Evolutionary conservation across 2,329 filamentous ascomycete species (phyloP), one percentile per base, ranked within the genome.

Genomic region (Trichoderma cornu-damae): DNA sequence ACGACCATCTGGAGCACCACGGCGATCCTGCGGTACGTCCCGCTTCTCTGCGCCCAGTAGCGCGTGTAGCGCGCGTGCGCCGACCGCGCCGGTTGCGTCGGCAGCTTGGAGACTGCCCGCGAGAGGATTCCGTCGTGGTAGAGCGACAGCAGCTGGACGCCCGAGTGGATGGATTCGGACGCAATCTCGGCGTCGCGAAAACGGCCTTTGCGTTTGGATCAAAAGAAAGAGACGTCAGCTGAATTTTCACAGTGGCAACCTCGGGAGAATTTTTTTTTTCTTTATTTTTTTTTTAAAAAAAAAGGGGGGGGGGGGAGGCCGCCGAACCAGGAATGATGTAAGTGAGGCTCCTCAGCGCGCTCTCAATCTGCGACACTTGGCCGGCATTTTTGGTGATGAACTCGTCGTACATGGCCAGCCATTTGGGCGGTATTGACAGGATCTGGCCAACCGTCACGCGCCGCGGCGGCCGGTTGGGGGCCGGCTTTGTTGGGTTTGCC

Each of bases 311-410:
- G n/a, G 11, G 9, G 35, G 22, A n/a, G 9, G 35, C n/a, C 8
- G 53, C 69, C 57, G n/a, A 70, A 85, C 88, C 92, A 58, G 93
- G 94, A 49, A 97, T 94, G 63, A 99, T 91, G 71, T 99, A 99
- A 47, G 93, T 96, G 63, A 99, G 76, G 26, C 91, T 96, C 37
- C 94, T 85, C 68, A 99, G 77, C 12, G 91, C 90, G 61, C 90
- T 95, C 77, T 99, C 94, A 62, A 99, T 93, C 76, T 96, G 92
- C 49, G 90, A 90, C 53, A 99, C 91, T 59, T 95, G 90, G 68
- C 90, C 88, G 60, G 91, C 86, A 72, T 99, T 99, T 75, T 93
- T 94, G 61, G 89, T 88, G 76, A 99, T 93, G 75, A 97, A 96
- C 63, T 94, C 87, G 67, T 86, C 85, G 73, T 96, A 96, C 75